Evolutionary conservation across 1,284 basidiomycete species (phyloP).

Genomic region (Moniliophthora roreri): DNA sequence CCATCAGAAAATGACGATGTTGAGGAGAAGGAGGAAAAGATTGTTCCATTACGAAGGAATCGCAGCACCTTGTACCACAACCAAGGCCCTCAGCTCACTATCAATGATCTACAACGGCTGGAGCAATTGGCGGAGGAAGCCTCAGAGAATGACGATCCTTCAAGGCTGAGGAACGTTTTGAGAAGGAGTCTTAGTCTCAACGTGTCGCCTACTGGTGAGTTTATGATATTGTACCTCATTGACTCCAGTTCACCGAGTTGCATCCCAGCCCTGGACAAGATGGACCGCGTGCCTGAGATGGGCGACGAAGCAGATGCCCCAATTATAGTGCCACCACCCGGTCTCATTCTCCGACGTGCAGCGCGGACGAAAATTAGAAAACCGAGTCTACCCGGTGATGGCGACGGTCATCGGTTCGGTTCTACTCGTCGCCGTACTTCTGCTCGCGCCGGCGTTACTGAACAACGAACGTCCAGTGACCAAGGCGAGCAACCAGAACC

Average conservation of each 20-base stretch:
- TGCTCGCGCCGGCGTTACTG: slow-evolving; percentile 47
- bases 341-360: slow-evolving; percentile 86
- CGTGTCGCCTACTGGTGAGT: slow-evolving; percentile 80
- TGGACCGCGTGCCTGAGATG: slow-evolving; percentile 65
- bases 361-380: slow-evolving; percentile 97
- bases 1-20: slow-evolving; percentile 75
- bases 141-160: slow-evolving; percentile 80
- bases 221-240: slow-evolving; percentile 12
- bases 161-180: slow-evolving; percentile 79
- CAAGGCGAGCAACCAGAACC: slow-evolving; percentile 45
- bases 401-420: slow-evolving; percentile 79
- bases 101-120: slow-evolving; percentile 89
- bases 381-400: slow-evolving; percentile 73
- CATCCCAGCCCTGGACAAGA: slow-evolving; percentile 64
- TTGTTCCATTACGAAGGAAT: slow-evolving; percentile 69
- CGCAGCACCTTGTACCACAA: slow-evolving; percentile 63
- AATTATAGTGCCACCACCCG: slow-evolving; percentile 86
- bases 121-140: slow-evolving; percentile 92
- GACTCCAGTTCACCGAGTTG: slow-evolving; percentile 7
- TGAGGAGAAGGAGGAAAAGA: slow-evolving; percentile 57
- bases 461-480: slow-evolving; percentile 68
- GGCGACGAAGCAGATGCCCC: slow-evolving; percentile 84
- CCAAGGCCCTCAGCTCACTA: slow-evolving; percentile 76
- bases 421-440: slow-evolving; percentile 47
- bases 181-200: slow-evolving; percentile 89